Evolutionary conservation across 1,284 basidiomycete genomes (phyloP), one percentile per base, ranked within the genome.

Genomic region (Cutaneotrichosporon mucoides): DNA sequence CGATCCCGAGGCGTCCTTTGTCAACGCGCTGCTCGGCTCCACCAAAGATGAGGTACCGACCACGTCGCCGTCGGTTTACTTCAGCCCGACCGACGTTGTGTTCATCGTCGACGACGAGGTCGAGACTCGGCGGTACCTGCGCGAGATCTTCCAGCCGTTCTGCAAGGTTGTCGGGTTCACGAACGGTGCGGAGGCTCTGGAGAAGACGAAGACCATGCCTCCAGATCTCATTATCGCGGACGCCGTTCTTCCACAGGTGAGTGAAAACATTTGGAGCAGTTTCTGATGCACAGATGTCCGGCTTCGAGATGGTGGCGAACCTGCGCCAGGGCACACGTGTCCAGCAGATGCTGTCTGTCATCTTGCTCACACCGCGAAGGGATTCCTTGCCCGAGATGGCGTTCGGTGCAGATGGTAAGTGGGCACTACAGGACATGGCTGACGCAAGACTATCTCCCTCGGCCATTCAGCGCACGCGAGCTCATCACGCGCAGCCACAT

Each of bases 401-500:
- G 49, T 43, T 60, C 5, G 79, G 76, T 6, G 79, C 79, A 0
- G 80, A 81, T 59, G 24, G 24, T 24, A 24, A 24, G 24, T 24
- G 24, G 24, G 24, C 24, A 24, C 24, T 24, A 24, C 24, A 24
- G 24, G 24, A 24, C 24, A 24, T 2, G 24, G 24, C 24, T 24
- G 24, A 24, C 24, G 24, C 24, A 24, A 24, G 75, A 78, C 48
- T 73, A 74, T 42, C 63, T 77, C 8, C 64, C 65, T 2, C 75
- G 75, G 53, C 76, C 77, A 2, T 77, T 76, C 67, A 72, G 70
- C n/a, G 68, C 73, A 0, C 63, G 75, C 36, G 80, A 81, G 59
- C 67, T 81, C 37, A 66, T 81, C n/a, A 80, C 80, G 9, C 70
- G 80, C 5, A 72, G 71, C 35, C 64, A 73, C 58, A 63, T 69